Evolutionary conservation across 495 filamentous ascomycete genomes (phyloP).

Genomic region (Oidiodendron maius): DNA sequence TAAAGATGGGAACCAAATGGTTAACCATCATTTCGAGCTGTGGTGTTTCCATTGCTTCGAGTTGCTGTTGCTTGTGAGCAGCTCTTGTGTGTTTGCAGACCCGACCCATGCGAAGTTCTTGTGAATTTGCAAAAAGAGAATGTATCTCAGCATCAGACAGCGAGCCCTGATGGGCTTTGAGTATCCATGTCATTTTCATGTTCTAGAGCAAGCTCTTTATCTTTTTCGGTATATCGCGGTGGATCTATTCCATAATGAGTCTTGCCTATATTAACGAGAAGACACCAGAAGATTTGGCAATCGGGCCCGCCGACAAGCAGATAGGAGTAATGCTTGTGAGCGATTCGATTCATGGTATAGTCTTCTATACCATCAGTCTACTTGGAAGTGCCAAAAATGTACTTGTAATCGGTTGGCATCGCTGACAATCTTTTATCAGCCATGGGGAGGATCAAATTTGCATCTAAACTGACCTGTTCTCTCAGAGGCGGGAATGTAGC

Average conservation of each 20-base stretch:
- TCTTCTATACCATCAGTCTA: constrained; percentile 9
- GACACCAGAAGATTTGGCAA: constrained; percentile 31
- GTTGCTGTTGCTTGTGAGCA: no score
- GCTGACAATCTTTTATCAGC: constrained; percentile 6
- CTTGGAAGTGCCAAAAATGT: constrained; percentile 33
- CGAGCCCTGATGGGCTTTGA: no score
- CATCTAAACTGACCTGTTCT: neutral
- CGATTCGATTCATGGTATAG: constrained; percentile 16
- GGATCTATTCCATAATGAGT: constrained; percentile 10
- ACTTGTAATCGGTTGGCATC: constrained; percentile 26
- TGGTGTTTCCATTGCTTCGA: no score
- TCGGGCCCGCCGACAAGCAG: constrained; percentile 23
- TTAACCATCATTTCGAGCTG: no score
- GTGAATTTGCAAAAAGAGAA: no score
- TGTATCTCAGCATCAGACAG: no score
- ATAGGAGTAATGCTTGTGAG: constrained; percentile 23
- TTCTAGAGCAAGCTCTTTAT: neutral
- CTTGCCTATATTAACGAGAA: constrained; percentile 17
- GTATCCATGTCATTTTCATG: no score
- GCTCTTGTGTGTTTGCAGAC: no score
- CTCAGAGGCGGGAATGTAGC: constrained; percentile 14
- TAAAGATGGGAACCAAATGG: no score
- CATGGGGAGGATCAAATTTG: neutral
- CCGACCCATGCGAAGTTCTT: no score
- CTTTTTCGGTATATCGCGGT: constrained; percentile 24